Evolutionary conservation across 331 rosid genomes (phyloP).

Genomic region (Prunus yedoensis): DNA sequence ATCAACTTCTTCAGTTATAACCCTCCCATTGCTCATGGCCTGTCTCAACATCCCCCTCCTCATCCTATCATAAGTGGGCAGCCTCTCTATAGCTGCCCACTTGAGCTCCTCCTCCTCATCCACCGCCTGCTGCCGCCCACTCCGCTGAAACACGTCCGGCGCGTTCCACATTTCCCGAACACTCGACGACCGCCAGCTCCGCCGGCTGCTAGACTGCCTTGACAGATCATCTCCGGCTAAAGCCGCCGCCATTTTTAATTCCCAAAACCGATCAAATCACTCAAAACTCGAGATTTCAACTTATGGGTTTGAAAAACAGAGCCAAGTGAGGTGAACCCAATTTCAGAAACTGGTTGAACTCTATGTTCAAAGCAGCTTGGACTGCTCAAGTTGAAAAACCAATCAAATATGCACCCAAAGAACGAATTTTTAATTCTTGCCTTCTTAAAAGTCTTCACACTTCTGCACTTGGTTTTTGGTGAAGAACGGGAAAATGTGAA

Average conservation of each 20-base stretch:
- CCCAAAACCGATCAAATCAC: not conserved
- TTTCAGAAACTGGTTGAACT: not conserved
- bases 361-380: not conserved
- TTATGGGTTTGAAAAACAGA: not conserved
- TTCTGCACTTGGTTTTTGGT: not conserved
- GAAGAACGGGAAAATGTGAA: not conserved
- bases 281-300: not conserved
- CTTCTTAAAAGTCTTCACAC: not conserved
- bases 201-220: constrained; percentile 33
- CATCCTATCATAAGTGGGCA: constrained; percentile 41
- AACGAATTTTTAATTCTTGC: no score
- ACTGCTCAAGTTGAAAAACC: not conserved
- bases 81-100: constrained; percentile 45
- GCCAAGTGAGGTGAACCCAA: not conserved
- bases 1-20: constrained; percentile 34
- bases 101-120: constrained; percentile 42
- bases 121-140: constrained; percentile 14
- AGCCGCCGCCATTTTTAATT: constrained; percentile 8
- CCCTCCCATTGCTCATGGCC: constrained; percentile 25
- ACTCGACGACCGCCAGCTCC: constrained; percentile 36
- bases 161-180: constrained; percentile 38
- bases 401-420: not conserved
- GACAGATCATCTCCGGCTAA: constrained; percentile 30
- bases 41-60: constrained; percentile 37
- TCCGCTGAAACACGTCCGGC: constrained; percentile 37